Conservation (phyloP, 306 rosid species). For the Ormosia emarginata region DNA sequence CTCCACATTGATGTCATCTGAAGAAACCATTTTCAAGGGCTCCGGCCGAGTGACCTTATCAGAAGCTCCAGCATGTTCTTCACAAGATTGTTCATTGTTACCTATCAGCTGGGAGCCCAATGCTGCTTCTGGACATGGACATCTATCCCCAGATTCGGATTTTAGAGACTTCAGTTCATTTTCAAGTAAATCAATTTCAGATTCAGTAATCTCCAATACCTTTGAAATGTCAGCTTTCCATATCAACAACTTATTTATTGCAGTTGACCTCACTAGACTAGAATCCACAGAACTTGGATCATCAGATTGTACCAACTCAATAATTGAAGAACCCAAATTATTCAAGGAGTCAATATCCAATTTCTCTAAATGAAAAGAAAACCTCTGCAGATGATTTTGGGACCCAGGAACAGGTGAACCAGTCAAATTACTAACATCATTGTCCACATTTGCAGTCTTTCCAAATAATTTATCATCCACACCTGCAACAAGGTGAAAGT, state of each 20-base stretch:
- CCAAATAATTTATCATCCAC: constrained; percentile 71
- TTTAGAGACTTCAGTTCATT: constrained; percentile 67
- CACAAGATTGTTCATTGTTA: constrained; percentile 32
- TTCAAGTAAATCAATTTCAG: constrained; percentile 90
- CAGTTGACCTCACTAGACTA: constrained; percentile 47
- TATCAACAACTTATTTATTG: constrained; percentile 67
- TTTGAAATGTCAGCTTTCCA: constrained; percentile 89
- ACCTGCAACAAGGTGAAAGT: constrained; percentile 46
- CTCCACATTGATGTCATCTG: constrained; percentile 38
- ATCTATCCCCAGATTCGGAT: constrained; percentile 37
- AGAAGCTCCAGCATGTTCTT: constrained; percentile 39
- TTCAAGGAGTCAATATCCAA: constrained; percentile 52
- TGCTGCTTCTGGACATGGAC: constrained; percentile 44
- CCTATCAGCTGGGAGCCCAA: constrained; percentile 41
- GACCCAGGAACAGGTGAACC: constrained; percentile 49
- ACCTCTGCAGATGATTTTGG: constrained; percentile 47
- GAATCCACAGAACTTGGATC: constrained; percentile 56
- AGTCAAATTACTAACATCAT: constrained; percentile 47
- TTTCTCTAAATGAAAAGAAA: constrained; percentile 63
- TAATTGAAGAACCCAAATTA: constrained; percentile 55
- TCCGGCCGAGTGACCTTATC: constrained; percentile 42
- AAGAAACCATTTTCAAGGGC: constrained; percentile 44
- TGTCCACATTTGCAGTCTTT: constrained; percentile 50
- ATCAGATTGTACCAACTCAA: constrained; percentile 65
- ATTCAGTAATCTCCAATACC: constrained; percentile 79